Percentiles rank a stretch among this genome's conserved stretches.
phyloP scores from a whole-genome alignment of 768 basidiomycete species.

The Ramaria sp. region DNA sequence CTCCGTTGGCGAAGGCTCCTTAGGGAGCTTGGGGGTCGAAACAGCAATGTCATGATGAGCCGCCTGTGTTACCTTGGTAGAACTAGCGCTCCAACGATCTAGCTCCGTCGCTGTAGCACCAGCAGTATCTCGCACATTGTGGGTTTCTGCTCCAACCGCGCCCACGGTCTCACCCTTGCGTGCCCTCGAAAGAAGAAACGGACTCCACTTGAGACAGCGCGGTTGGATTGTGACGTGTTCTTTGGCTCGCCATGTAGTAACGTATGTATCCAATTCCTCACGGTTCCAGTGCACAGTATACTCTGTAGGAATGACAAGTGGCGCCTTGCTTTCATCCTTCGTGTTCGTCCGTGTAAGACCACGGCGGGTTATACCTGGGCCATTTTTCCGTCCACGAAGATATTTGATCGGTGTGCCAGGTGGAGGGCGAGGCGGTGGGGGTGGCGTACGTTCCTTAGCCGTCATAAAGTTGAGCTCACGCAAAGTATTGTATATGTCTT shows the following conservation, averaged over 20 bases:
- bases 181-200: constrained; percentile 56
- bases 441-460: constrained; percentile 33
- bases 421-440: constrained; percentile 43
- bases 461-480: constrained; percentile 66
- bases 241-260: constrained; percentile 65
- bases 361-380: constrained; percentile 47
- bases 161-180: not conserved
- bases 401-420: constrained; percentile 75
- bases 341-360: constrained; percentile 45
- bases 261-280: constrained; percentile 50
- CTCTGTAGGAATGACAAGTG: constrained; percentile 51
- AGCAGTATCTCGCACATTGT: not conserved
- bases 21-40: not conserved
- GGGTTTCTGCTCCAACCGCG: not conserved
- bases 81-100: not conserved
- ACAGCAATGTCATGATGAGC: not conserved
- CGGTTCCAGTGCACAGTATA: constrained; percentile 74
- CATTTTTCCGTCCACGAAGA: constrained; percentile 45
- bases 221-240: constrained; percentile 51
- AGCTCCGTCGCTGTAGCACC: not conserved
- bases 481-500: constrained; percentile 76
- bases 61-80: not conserved
- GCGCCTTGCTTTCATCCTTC: constrained; percentile 40
- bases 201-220: constrained; percentile 76
- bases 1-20: not conserved